Evolutionary conservation across 495 filamentous ascomycete genomes (phyloP).

Genomic region (Rusavskia elegans): DNA sequence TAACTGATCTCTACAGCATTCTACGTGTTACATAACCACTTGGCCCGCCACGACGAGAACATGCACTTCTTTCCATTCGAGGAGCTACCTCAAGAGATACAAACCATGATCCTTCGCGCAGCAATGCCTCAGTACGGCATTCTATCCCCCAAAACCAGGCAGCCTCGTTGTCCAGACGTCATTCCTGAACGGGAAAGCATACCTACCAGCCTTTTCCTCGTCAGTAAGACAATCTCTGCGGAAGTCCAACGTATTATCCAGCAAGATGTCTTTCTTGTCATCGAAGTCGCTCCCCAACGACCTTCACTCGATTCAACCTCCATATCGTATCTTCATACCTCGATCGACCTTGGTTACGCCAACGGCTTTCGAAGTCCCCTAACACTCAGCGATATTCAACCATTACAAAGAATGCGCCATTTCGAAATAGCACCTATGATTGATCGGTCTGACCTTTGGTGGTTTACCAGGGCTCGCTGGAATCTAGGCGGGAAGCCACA

Average conservation of each 20-base stretch:
- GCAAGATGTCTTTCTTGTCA: neutral
- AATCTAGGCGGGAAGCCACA: no score
- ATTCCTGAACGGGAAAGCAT: neutral
- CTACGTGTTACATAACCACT: no score
- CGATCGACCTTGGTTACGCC: no score
- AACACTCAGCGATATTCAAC: no score
- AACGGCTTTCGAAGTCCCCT: neutral
- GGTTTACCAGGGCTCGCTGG: neutral
- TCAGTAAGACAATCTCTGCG: neutral
- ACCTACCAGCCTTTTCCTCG: neutral
- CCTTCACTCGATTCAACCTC: neutral
- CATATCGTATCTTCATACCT: neutral
- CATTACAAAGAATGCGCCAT: neutral
- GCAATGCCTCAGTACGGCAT: neutral
- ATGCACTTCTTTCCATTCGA: neutral
- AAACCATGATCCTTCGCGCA: neutral
- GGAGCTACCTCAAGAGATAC: neutral
- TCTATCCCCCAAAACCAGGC: neutral
- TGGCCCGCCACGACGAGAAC: no score
- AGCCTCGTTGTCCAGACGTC: neutral
- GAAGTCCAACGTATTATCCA: neutral
- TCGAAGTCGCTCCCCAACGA: neutral
- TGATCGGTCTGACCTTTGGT: neutral
- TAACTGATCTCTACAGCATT: no score
- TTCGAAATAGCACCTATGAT: neutral